Evolutionary conservation across 1,139 yeast species (phyloP).

Genomic region (Taphrina deformans): DNA sequence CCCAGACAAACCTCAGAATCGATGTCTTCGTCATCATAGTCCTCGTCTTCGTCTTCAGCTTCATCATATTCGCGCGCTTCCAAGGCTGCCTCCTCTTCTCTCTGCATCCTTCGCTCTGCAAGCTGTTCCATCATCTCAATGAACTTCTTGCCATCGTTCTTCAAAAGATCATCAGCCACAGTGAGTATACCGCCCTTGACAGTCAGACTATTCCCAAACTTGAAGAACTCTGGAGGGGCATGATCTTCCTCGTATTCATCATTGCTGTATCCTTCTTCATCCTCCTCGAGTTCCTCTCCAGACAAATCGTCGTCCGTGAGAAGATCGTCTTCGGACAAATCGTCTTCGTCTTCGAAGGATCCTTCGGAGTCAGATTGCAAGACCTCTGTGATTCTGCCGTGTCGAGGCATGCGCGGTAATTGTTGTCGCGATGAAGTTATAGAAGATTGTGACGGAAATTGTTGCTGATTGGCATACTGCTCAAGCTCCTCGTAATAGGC

Average conservation of each 20-base stretch:
- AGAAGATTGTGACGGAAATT: slow-evolving; percentile 34
- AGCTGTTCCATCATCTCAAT: slow-evolving; percentile 75
- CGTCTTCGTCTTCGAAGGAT: slow-evolving; percentile 39
- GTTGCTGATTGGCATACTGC: slow-evolving; percentile 42
- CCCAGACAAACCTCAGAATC: slow-evolving; percentile 40
- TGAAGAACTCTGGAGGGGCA: slow-evolving; percentile 43
- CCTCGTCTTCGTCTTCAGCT: slow-evolving; percentile 47
- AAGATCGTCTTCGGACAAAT: slow-evolving; percentile 23
- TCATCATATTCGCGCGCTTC: slow-evolving; percentile 46
- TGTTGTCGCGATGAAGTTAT: slow-evolving; percentile 11
- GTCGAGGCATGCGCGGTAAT: slow-evolving; percentile 28
- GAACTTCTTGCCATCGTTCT: slow-evolving; percentile 72
- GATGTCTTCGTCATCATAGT: slow-evolving; percentile 46
- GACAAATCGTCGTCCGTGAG: slow-evolving; percentile 19
- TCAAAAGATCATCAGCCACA: slow-evolving; percentile 74
- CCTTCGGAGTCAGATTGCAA: slow-evolving; percentile 29
- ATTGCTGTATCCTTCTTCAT: background rate
- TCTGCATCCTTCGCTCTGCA: slow-evolving; percentile 58
- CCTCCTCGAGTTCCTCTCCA: slow-evolving; percentile 34
- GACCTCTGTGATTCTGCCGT: slow-evolving; percentile 26
- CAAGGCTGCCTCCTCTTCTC: slow-evolving; percentile 50
- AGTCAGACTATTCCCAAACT: slow-evolving; percentile 46
- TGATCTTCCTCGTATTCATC: slow-evolving; percentile 37
- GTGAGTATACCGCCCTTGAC: slow-evolving; percentile 54
- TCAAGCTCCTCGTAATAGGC: slow-evolving; percentile 52